Base-by-base conservation (phyloP, 2,329 filamentous ascomycete genomes). In the Ascochyta rabiei region DNA sequence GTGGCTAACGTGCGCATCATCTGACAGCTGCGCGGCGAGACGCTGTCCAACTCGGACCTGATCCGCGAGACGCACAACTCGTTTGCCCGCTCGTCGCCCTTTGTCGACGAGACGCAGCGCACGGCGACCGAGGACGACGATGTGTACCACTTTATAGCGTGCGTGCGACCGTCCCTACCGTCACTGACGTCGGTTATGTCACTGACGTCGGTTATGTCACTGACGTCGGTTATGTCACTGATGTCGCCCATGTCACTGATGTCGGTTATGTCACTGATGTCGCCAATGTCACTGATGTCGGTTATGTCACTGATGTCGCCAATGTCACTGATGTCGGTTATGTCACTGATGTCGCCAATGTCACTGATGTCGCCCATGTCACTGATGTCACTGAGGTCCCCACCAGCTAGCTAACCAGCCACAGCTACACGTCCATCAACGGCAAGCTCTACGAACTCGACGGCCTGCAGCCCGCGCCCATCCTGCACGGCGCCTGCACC, bases 71-170 rank as follows among this genome's bases (percentile, higher is more conserved):
- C 90, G 50, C 93, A 97, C 81, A 97, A 97, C 76, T 90, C 89
- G 59, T 96, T 97, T 76, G 91, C 93, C 38, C 84, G 89, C 59
- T 89, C 89, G 57, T 96, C 89, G 55, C 95, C 95, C 2, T 99
- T 99, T 72, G 87, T 90, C 48, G 92, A 96, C 75, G 95, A 99
- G 82, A 96, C 91, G 58, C 85, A 89, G 64, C 84, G 88, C 10
- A 80, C 86, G 10, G 84, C 84, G 13, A 84, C 83, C n/a, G 86
- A 87, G 58, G 82, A 90, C 50, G 92, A 96, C 68, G 95, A 98
- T 71, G 90, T 93, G 24, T 99, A 96, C 79, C 95, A 99, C 79
- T 99, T 99, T 76, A 92, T 99, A 68, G 95, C 93, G 28, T 75
- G 68, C 53, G 67, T 35, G 28, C 28, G 28, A 13, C 4, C 24